Evolutionary conservation across 1,284 basidiomycete species (phyloP).

Genomic region (Cryptococcus sp.): DNA sequence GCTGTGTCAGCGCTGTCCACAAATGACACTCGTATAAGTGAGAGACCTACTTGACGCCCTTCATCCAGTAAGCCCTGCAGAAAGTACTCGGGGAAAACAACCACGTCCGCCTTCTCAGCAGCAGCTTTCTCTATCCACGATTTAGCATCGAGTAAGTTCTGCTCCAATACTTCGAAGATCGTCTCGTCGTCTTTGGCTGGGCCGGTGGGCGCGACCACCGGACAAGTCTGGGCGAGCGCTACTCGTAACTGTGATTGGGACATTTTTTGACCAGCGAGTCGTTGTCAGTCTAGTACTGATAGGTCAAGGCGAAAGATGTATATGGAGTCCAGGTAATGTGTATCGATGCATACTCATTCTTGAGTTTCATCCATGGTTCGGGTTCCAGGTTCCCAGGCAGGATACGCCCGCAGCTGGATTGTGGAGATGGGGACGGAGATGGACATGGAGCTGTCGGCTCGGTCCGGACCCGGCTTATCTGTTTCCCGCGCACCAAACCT

Average conservation of each 20-base stretch:
- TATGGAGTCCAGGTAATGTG: too few relatives aligned
- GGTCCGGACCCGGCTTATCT: too few relatives aligned
- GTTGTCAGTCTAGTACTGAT: too few relatives aligned
- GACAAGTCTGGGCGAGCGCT: conserved; percentile 48
- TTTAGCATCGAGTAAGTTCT: conserved; percentile 33
- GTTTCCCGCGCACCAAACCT: too few relatives aligned
- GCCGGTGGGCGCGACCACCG: conserved; percentile 26
- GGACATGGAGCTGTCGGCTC: too few relatives aligned
- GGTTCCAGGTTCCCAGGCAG: too few relatives aligned
- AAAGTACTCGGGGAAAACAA: conserved; percentile 53
- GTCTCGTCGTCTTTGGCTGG: conserved; percentile 22
- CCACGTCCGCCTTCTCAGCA: conserved; percentile 36
- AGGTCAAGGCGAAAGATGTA: too few relatives aligned
- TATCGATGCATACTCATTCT: too few relatives aligned
- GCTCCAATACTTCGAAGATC: conserved; percentile 35
- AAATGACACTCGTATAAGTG: neutral
- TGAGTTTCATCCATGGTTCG: too few relatives aligned
- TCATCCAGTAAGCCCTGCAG: conserved; percentile 50
- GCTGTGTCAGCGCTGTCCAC: neutral
- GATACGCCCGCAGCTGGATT: too few relatives aligned
- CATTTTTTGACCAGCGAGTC: too few relatives aligned
- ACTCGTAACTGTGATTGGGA: conserved; percentile 22
- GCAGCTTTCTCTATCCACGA: conserved; percentile 29
- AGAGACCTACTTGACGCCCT: conserved; percentile 38
- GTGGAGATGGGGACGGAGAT: too few relatives aligned